These are phyloP conservation scores for Exserohilum turcica DNA, from an alignment of 2,329 filamentous ascomycete species.

Conservation along the genomic window DNA sequence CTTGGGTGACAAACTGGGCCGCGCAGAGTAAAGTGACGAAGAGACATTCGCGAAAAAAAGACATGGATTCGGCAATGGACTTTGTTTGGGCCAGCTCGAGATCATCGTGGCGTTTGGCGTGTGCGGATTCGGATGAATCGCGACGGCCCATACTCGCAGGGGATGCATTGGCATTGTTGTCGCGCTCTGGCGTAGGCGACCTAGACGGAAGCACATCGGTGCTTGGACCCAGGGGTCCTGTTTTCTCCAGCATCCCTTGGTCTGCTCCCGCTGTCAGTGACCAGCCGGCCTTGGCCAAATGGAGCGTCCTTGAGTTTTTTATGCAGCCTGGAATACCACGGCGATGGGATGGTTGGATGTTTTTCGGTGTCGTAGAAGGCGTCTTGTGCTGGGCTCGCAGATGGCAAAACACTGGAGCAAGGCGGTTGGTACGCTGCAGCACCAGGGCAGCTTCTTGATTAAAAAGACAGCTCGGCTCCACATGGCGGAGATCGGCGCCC, in stretches of 20 bases:
- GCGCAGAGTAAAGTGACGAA: constrained; percentile 36
- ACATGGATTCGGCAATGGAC: constrained; percentile 31
- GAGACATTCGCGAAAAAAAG: constrained; percentile 29
- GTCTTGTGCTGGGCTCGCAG: too few relatives aligned
- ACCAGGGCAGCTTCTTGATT: too few relatives aligned
- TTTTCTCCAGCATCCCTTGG: background rate
- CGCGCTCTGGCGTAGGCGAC: background rate
- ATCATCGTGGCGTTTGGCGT: background rate
- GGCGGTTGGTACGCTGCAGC: too few relatives aligned
- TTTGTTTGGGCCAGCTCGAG: constrained; percentile 26
- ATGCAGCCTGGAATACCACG: too few relatives aligned
- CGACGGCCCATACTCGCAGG: background rate
- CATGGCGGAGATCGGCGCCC: background rate
- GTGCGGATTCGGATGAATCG: background rate
- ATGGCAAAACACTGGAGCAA: too few relatives aligned
- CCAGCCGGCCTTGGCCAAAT: too few relatives aligned
- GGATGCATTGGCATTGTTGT: background rate
- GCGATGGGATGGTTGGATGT: too few relatives aligned
- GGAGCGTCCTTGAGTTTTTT: too few relatives aligned
- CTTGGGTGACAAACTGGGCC: constrained; percentile 50
- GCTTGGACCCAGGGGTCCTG: background rate
- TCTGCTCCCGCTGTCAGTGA: background rate
- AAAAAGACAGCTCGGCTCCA: too few relatives aligned
- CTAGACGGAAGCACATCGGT: background rate
- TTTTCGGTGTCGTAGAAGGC: too few relatives aligned